Evolutionary conservation across 2,329 filamentous ascomycete species (phyloP), one percentile per base, ranked within the genome.

Genomic region (Diaporthe citri): DNA sequence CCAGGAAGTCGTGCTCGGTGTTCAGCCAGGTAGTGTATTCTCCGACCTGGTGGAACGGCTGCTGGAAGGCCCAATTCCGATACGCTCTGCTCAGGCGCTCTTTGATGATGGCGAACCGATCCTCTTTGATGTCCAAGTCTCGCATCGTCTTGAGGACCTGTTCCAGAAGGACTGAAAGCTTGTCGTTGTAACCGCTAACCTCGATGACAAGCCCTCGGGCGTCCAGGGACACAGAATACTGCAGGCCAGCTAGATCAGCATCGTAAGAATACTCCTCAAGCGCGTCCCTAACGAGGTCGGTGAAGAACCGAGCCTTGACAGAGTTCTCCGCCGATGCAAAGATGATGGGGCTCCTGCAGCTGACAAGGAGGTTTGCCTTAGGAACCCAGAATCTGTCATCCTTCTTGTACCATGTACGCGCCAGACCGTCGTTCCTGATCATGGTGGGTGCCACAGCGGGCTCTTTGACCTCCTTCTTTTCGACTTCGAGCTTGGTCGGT

Each of bases 301-400:
- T 93, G 82, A 95, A 98, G 7, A 99, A 84, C 74, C 91, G 92
- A 3, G 93, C 90, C 81, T 97, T 95, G 76, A 97, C 92, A 43
- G 91, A 88, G 76, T 94, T 96, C 74, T 93, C 92, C 1, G 95
- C 94, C 6, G 94, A 95, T 1, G 94, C 90, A 82, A 92, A 92
- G n/a, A 94, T 92, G 60, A 97, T 85, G 0, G 95, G 94, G 75
- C 93, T 97, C 79, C 93, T 91, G 78, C 97, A 88, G 78, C 93
- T 95, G 77, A 98, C 91, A 78, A 95, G 90, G 25, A 98, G 87
- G 75, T 95, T 97, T 4, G 95, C 97, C 83, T 97, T 98, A 12
- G 97, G 97, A 13, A 98, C 97, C 96, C 96, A 98, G 84, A 98
- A 99, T 0, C 93, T 95, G 79, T 99, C 97, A 80, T 99, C 97